These are phyloP conservation scores for Picochlorum sp. DNA, from an alignment of 139 green algal genomes.

Conservation along the genomic window DNA sequence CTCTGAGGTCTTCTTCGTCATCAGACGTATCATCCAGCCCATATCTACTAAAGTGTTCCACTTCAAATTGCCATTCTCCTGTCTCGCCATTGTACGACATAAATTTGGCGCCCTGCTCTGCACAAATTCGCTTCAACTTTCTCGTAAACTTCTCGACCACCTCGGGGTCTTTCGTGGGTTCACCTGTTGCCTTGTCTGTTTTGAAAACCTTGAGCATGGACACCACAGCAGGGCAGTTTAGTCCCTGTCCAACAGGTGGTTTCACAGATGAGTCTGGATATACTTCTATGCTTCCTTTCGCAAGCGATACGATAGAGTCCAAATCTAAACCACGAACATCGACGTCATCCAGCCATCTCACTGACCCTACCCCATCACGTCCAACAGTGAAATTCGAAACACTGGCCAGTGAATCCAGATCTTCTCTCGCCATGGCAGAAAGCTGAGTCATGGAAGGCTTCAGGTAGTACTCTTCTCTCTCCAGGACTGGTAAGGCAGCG, in stretches of 20 bases:
- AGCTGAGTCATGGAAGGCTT: conserved; percentile 45
- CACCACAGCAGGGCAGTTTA: conserved; percentile 74
- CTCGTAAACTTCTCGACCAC: conserved; percentile 31
- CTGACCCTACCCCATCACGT: conserved; percentile 44
- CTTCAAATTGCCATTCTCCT: conserved; percentile 78
- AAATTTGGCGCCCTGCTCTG: conserved; percentile 66
- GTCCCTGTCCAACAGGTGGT: conserved; percentile 62
- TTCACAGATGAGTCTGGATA: conserved; percentile 54
- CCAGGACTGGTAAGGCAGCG: conserved; percentile 21
- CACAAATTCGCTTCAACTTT: conserved; percentile 45
- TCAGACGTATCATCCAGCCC: conserved; percentile 46
- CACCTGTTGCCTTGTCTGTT: conserved; percentile 48
- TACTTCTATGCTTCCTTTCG: conserved; percentile 37
- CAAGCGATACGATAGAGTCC: conserved; percentile 58
- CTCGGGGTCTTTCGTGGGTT: conserved; percentile 34
- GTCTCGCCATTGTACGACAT: conserved; percentile 59
- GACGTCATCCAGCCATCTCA: conserved; percentile 72
- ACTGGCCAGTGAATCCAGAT: conserved; percentile 32
- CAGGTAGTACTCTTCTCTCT: conserved; percentile 45
- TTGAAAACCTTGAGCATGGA: conserved; percentile 53
- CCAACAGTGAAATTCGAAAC: conserved; percentile 65
- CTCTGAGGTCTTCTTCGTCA: not conserved
- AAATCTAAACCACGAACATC: conserved; percentile 70
- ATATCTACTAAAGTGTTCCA: conserved; percentile 91
- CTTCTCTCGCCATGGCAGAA: conserved; percentile 43